Conservation (phyloP, 192 early-diverging fungal species). For the Cetraspora pellucida region DNA sequence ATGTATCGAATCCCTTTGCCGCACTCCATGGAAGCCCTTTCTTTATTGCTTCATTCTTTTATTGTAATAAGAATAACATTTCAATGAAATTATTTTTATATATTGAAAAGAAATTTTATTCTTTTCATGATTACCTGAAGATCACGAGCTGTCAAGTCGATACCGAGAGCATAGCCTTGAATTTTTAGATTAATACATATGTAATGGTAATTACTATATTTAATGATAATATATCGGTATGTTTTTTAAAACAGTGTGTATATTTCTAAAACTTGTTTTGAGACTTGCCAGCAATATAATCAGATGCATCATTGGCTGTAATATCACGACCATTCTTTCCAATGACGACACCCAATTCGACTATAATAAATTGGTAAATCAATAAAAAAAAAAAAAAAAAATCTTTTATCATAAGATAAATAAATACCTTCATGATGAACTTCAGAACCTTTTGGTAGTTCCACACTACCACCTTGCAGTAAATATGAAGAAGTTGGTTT, state of each 20-base stretch:
- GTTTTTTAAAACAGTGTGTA: too few relatives aligned
- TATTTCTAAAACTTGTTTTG: not conserved
- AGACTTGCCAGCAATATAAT: conserved; percentile 59
- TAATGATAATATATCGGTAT: too few relatives aligned
- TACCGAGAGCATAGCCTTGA: conserved; percentile 76
- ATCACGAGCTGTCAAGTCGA: conserved; percentile 94
- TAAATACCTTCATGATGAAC: conserved; percentile 81
- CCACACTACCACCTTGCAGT: conserved; percentile 66
- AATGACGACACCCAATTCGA: conserved; percentile 93
- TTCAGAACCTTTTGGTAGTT: conserved; percentile 74
- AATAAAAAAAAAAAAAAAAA: not conserved
- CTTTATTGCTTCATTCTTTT: conserved; percentile 77
- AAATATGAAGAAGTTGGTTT: conserved; percentile 89
- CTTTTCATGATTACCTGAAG: conserved; percentile 55
- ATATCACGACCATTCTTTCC: conserved; percentile 80
- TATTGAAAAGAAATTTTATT: not conserved
- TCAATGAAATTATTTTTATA: not conserved
- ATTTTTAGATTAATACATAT: not conserved
- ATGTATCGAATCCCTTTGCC: conserved; percentile 95
- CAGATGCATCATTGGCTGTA: conserved; percentile 56
- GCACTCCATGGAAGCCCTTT: conserved; percentile 85
- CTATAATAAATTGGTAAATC: conserved; percentile 36
- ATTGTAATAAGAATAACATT: not conserved
- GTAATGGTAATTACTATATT: not conserved
- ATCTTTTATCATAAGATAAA: not conserved